These are phyloP conservation scores for Puya raimondii DNA, from an alignment of 176 grass and related monocot species.

Conservation along the genomic window DNA sequence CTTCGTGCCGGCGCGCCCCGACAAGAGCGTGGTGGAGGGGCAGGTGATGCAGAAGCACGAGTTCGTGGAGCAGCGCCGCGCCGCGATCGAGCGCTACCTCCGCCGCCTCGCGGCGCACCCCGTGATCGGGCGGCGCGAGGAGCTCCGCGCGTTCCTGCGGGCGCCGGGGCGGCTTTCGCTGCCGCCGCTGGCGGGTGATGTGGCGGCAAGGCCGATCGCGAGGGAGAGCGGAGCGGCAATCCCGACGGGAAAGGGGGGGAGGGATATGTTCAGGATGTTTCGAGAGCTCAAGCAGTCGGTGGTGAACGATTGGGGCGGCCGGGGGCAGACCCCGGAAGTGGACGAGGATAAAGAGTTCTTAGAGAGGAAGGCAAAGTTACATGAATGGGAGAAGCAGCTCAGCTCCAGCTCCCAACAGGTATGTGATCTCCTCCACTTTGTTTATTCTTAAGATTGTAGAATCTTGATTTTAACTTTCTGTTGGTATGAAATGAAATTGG, in stretches of 20 bases:
- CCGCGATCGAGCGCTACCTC: conserved; percentile 58
- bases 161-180: conserved; percentile 21
- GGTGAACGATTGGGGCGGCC: conserved; percentile 38
- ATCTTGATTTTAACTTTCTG: no score
- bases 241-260: conserved; percentile 43
- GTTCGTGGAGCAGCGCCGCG: conserved; percentile 70
- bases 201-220: conserved; percentile 8
- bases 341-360: conserved; percentile 64
- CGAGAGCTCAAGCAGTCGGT: conserved; percentile 81
- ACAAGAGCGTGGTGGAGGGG: conserved; percentile 74
- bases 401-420: conserved; percentile 63
- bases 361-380: conserved; percentile 54
- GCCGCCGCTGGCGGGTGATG: conserved; percentile 6
- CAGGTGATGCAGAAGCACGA: conserved; percentile 95
- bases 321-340: conserved; percentile 27
- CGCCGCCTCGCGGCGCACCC: conserved; percentile 64
- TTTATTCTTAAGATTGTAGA: no score
- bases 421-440: background rate
- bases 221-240: conserved; percentile 10
- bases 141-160: conserved; percentile 56
- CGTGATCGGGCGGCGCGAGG: conserved; percentile 26
- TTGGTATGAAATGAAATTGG: no score
- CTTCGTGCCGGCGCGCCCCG: conserved; percentile 58
- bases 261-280: conserved; percentile 73
- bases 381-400: conserved; percentile 68